A percentile compares a stretch with the other conserved stretches of the same genome.
Evolutionary conservation across 345 rosid species (phyloP).

Genomic region (Bretschneidera sinensis): DNA sequence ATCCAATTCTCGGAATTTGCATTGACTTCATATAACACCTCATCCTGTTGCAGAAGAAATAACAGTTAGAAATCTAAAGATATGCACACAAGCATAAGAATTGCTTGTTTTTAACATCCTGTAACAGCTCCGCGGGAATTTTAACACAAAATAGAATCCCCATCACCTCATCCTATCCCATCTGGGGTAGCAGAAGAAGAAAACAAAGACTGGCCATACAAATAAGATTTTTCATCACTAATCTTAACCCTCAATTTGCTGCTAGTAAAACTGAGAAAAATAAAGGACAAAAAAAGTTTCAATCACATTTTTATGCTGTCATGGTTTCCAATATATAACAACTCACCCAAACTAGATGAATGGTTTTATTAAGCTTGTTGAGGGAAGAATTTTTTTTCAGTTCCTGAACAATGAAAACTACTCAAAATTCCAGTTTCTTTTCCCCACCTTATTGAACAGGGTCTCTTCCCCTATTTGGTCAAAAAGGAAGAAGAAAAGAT

Average conservation of each 20-base stretch:
- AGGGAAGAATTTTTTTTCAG: neutral
- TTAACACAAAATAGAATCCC: neutral
- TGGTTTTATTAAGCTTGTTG: too few species aligned
- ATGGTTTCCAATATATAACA: neutral
- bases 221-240: neutral
- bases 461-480: neutral
- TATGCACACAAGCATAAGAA: neutral
- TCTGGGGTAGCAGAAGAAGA: neutral
- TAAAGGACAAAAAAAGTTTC: neutral
- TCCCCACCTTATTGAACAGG: neutral
- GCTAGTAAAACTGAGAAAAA: neutral
- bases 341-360: too few species aligned
- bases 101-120: neutral
- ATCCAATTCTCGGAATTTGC: conserved; percentile 83
- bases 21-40: conserved; percentile 74
- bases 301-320: too few species aligned
- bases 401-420: neutral
- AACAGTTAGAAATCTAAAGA: conserved; percentile 3
- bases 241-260: too few species aligned
- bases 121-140: neutral
- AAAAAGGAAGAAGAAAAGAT: too few species aligned
- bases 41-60: conserved; percentile 45
- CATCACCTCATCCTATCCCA: neutral
- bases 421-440: neutral
- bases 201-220: neutral